Base-by-base conservation (phyloP, 2,329 filamentous ascomycete species). In the Apiospora phragmitis region DNA sequence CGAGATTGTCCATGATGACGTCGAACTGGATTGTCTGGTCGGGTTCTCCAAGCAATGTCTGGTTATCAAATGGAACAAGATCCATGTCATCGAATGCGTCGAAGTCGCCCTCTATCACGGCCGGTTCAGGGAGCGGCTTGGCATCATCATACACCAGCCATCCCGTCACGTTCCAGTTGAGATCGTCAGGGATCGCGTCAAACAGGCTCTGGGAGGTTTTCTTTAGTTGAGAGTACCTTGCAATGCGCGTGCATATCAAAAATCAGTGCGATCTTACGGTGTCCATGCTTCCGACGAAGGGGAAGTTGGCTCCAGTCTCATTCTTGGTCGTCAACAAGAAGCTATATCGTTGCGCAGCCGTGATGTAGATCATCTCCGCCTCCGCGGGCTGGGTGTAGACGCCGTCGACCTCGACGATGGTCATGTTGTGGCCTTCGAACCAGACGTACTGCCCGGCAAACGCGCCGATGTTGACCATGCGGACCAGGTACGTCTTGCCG, bases 341-440 rank as follows among this genome's bases (percentile, higher is more conserved):
- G 76, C 87, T 88, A 75, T 85, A 89, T 66, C 92, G 87, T 79
- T 94, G 93, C 0, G 91, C 92, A 14, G 90, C 87, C 16, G 89
- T 83, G 11, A 94, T 76, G 74, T 93, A 93, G 16, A 94, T 84
- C 83, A 88, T 88, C 32, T 88, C 83, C 0, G 91, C 88, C 71
- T 88, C 87, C 0, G 86, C 81, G 0, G 85, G 85, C 71, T 93
- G 85, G 0, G 87, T 90, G 74, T 92, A 94, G 14, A 93, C 85
- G 8, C 92, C 92, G 77, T 94, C 92, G 0, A 94, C 88, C 79
- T 94, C 92, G 43, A 94, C 86, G 69, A 94, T 90, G 38, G 84
- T 87, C 81, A 94, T 89, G 42, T 87, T 91, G 75, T 91, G 89
- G 24, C 86, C 88, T 77, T 92, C 90, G 69, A 92, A 88, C 89